phyloP scores from a whole-genome alignment of 83 land plant genomes.

The Isoetes engelmannii region DNA sequence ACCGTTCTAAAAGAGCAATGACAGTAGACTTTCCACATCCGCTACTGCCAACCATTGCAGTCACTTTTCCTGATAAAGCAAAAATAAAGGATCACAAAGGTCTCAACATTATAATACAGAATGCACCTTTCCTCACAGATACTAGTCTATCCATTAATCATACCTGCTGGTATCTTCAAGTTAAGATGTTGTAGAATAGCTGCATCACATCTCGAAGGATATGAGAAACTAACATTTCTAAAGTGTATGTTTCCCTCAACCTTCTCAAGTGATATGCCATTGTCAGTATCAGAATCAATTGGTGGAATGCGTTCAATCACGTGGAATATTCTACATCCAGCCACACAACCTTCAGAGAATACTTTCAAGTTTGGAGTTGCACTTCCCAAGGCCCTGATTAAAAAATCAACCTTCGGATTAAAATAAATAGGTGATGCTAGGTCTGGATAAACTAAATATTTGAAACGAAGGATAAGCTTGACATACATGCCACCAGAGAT shows the following conservation, averaged over 20 bases:
- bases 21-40: slow-evolving; percentile 59
- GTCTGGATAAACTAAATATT: no score
- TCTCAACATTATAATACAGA: no score
- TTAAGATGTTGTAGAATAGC: slow-evolving; percentile 37
- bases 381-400: slow-evolving; percentile 35
- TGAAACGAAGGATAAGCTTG: background rate
- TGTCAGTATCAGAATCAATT: slow-evolving; percentile 41
- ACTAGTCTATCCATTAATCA: no score
- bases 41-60: slow-evolving; percentile 11
- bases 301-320: slow-evolving; percentile 41
- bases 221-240: slow-evolving; percentile 46
- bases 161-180: slow-evolving; percentile 50
- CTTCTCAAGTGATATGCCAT: slow-evolving; percentile 24
- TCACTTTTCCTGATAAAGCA: background rate
- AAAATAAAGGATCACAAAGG: no score
- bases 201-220: slow-evolving; percentile 51
- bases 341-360: slow-evolving; percentile 44
- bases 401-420: no score
- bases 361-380: slow-evolving; percentile 40
- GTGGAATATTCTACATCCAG: slow-evolving; percentile 35
- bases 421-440: no score
- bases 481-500: slow-evolving; percentile 53
- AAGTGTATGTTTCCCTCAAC: slow-evolving; percentile 53
- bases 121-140: no score
- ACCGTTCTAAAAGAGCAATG: slow-evolving; percentile 39